phyloP scores from a whole-genome alignment of 257 asterid species.

The Solanum ossicruentum region DNA sequence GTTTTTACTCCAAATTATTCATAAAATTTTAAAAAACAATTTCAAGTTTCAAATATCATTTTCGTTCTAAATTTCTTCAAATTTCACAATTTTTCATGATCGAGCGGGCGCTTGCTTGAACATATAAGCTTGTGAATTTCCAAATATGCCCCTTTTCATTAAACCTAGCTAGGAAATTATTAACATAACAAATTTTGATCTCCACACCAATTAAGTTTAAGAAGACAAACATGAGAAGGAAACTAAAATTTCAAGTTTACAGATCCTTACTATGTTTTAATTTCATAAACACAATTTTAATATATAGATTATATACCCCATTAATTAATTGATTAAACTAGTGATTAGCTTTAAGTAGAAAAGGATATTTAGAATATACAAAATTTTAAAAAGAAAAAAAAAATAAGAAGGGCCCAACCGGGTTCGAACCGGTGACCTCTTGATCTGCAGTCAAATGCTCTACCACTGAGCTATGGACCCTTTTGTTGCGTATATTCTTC shows the following conservation, averaged over 20 bases:
- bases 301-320: neutral
- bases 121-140: neutral
- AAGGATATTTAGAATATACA: neutral
- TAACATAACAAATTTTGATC: too few species aligned
- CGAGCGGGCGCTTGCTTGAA: neutral
- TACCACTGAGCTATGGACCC: conserved; percentile 81
- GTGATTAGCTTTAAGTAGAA: neutral
- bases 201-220: neutral
- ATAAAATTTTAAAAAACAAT: too few species aligned
- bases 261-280: neutral
- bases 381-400: neutral
- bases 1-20: too few species aligned
- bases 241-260: neutral
- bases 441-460: conserved; percentile 64
- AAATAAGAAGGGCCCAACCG: conserved; percentile 21
- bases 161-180: too few species aligned
- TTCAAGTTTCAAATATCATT: too few species aligned
- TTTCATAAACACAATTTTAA: neutral
- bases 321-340: neutral
- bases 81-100: too few species aligned
- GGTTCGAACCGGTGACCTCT: conserved; percentile 37
- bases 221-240: neutral
- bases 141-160: neutral
- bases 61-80: neutral
- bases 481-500: fast-evolving